phyloP scores from a whole-genome alignment of 2,329 filamentous ascomycete genomes.

The Hypoxylon sp. region DNA sequence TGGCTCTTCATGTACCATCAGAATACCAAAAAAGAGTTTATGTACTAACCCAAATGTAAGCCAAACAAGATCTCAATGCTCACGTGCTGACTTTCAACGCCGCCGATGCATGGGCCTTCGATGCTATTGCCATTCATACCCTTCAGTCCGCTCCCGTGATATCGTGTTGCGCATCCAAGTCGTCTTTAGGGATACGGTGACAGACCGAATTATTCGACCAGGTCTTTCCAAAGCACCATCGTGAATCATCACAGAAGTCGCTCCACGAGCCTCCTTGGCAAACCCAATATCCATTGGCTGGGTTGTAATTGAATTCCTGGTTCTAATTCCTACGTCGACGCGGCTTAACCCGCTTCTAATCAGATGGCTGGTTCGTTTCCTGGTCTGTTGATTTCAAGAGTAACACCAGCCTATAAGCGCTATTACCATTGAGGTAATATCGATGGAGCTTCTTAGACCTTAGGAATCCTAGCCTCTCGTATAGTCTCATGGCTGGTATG shows the following conservation, averaged over 20 bases:
- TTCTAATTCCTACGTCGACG: background rate
- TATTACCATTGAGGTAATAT: conserved; percentile 97
- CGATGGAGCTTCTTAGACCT: conserved; percentile 92
- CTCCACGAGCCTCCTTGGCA: background rate
- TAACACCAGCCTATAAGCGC: conserved; percentile 88
- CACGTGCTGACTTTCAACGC: conserved; percentile 38
- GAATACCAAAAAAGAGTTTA: conserved; percentile 20
- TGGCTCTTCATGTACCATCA: conserved; percentile 27
- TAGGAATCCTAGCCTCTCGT: conserved; percentile 92
- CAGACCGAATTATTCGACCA: background rate
- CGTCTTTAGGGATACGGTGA: background rate
- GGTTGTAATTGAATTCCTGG: background rate
- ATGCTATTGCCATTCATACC: conserved; percentile 17
- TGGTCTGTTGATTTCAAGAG: conserved; percentile 71
- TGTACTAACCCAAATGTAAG: conserved; percentile 16
- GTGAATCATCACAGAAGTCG: background rate
- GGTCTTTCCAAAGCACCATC: background rate
- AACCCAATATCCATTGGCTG: background rate
- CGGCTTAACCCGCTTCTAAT: conserved; percentile 19
- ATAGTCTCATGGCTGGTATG: conserved; percentile 87
- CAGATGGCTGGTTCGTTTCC: conserved; percentile 28
- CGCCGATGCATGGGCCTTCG: conserved; percentile 31
- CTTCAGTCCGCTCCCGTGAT: background rate
- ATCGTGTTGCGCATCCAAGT: conserved; percentile 3
- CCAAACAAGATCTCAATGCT: conserved; percentile 31